phyloP scores from a whole-genome alignment of 2,329 filamentous ascomycete species.

The Arachnopeziza araneosa region DNA sequence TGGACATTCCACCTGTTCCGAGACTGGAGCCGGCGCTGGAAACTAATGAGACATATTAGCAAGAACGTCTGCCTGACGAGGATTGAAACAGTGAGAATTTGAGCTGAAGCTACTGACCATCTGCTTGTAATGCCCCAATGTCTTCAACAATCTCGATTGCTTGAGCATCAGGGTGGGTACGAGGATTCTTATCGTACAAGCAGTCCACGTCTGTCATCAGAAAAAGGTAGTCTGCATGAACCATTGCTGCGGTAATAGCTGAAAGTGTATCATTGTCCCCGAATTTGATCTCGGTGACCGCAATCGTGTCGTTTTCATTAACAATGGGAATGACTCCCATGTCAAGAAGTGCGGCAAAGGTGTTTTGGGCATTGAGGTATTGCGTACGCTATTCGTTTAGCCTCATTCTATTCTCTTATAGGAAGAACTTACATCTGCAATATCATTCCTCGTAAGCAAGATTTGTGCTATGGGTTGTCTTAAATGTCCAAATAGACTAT shows the following conservation, averaged over 20 bases:
- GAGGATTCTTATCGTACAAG: constrained; percentile 92
- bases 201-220: constrained; percentile 99
- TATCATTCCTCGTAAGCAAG: constrained; percentile 89
- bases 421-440: constrained; percentile 67
- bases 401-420: neutral
- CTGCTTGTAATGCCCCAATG: constrained; percentile 73
- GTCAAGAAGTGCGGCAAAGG: constrained; percentile 79
- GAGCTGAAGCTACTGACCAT: constrained; percentile 45
- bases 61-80: neutral
- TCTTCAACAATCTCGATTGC: constrained; percentile 92
- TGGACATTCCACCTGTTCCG: constrained; percentile 95
- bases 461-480: constrained; percentile 92
- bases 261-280: constrained; percentile 97
- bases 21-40: constrained; percentile 83
- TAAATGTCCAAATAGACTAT: constrained; percentile 82
- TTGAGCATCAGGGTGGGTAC: constrained; percentile 75
- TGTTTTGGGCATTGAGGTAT: constrained; percentile 96
- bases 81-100: neutral
- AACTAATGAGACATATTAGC: constrained; percentile 42
- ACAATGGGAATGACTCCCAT: constrained; percentile 98
- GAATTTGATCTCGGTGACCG: constrained; percentile 98
- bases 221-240: constrained; percentile 93
- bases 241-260: constrained; percentile 94
- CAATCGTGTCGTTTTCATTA: constrained; percentile 96
- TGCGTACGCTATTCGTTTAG: constrained; percentile 60